Conservation (phyloP, 208 protist species). For the Vickermania spadyakhi region DNA sequence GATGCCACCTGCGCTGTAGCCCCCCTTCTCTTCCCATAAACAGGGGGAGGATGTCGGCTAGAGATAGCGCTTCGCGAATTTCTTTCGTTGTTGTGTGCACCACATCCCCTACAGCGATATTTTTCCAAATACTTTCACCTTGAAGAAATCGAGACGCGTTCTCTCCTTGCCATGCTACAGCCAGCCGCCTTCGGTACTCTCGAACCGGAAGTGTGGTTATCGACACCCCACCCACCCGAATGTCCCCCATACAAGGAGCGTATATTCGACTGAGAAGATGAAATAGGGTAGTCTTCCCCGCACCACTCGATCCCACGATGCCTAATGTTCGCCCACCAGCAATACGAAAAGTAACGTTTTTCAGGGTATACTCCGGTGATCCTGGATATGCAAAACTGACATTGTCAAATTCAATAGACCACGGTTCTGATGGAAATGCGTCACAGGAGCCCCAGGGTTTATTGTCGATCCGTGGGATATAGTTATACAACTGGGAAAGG, state of each 20-base stretch:
- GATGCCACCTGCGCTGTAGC: constrained; percentile 11
- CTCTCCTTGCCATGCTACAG: constrained; percentile 48
- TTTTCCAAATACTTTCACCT: constrained; percentile 29
- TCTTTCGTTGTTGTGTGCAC: constrained; percentile 7
- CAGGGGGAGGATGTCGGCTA: constrained; percentile 18
- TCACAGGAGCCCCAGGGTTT: not conserved
- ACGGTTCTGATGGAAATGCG: constrained; percentile 8
- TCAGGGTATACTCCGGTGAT: constrained; percentile 22
- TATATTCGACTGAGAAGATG: constrained; percentile 47
- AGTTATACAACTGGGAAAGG: not conserved
- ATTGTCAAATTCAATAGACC: constrained; percentile 45
- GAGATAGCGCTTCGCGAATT: constrained; percentile 19
- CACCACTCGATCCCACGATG: constrained; percentile 62
- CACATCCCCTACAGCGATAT: constrained; percentile 56
- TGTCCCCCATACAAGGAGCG: constrained; percentile 31
- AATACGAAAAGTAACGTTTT: constrained; percentile 42
- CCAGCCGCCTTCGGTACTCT: constrained; percentile 43
- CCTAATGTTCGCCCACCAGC: constrained; percentile 32
- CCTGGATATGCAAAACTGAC: constrained; percentile 65
- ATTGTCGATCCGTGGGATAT: not conserved
- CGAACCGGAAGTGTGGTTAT: constrained; percentile 37
- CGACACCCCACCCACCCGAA: constrained; percentile 39
- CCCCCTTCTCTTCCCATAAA: constrained; percentile 34
- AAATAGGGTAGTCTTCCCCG: constrained; percentile 65
- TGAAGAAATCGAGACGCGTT: constrained; percentile 37